A percentile compares a stretch with the other conserved stretches of the same genome.
Conservation (phyloP, 495 filamentous ascomycete genomes). For the Corynascus novoguineensis region DNA sequence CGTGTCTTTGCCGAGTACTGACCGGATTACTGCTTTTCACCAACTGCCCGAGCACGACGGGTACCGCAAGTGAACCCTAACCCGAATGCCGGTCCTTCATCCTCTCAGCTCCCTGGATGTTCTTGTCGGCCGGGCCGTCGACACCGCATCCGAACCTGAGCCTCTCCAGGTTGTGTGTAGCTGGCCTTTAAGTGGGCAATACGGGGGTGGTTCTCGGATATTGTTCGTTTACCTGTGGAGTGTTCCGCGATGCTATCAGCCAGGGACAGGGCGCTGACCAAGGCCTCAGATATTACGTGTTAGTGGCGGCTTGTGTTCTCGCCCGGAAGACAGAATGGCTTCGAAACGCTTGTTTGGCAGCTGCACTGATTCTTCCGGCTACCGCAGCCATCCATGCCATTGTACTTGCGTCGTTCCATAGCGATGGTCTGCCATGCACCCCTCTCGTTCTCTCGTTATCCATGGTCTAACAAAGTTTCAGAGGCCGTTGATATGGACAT, state of each 20-base stretch:
- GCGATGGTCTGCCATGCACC: slow-evolving; percentile 37
- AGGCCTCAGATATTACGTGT: slow-evolving; percentile 49
- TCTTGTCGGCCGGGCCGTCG: slow-evolving; percentile 9
- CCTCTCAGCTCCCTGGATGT: background rate
- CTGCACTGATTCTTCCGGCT: slow-evolving; percentile 55
- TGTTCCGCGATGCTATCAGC: background rate
- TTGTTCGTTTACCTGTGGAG: slow-evolving; percentile 38
- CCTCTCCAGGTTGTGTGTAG: slow-evolving; percentile 46
- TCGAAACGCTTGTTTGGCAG: slow-evolving; percentile 53
- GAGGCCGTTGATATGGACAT: slow-evolving; percentile 60
- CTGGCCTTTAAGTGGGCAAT: slow-evolving; percentile 57
- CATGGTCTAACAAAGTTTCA: slow-evolving; percentile 14
- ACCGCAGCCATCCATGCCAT: slow-evolving; percentile 56
- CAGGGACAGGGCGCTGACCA: background rate
- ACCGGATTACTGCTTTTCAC: too few relatives aligned
- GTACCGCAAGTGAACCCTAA: background rate
- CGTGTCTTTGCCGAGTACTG: background rate
- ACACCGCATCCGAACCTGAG: slow-evolving; percentile 21
- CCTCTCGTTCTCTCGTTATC: background rate
- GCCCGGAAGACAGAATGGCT: slow-evolving; percentile 54
- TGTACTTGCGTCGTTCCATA: slow-evolving; percentile 50
- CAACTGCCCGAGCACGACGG: background rate
- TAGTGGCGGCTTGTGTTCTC: slow-evolving; percentile 53
- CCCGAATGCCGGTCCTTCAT: slow-evolving; percentile 15
- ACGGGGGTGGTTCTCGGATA: slow-evolving; percentile 50